Conservation (phyloP, 2,329 filamentous ascomycete species). For the Dothistroma pini region DNA sequence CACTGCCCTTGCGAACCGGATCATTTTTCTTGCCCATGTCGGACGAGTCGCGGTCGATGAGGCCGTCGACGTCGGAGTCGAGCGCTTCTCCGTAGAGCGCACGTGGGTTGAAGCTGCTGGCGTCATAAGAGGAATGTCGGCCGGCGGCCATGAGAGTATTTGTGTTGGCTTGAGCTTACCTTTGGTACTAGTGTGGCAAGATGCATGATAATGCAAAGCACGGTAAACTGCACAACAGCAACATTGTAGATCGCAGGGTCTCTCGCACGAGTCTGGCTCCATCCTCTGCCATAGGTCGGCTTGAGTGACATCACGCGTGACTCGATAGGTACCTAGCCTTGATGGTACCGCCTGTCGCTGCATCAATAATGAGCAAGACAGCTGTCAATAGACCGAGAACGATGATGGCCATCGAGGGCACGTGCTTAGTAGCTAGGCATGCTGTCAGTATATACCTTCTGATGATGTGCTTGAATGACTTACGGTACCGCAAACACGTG, state of each 20-base stretch:
- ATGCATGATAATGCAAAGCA: slow-evolving; percentile 6
- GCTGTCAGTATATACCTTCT: not conserved
- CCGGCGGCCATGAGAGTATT: not conserved
- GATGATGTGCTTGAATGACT: not conserved
- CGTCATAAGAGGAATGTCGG: slow-evolving; percentile 3
- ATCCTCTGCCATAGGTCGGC: not conserved
- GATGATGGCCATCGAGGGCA: slow-evolving; percentile 6
- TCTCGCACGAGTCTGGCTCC: not conserved
- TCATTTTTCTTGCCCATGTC: slow-evolving; percentile 3
- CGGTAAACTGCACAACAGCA: slow-evolving; percentile 3
- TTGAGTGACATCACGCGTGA: not conserved
- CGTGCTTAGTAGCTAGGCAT: slow-evolving; percentile 7
- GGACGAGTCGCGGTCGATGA: slow-evolving; percentile 5
- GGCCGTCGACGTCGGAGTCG: slow-evolving; percentile 10
- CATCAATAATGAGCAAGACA: slow-evolving; percentile 11
- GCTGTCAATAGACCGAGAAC: slow-evolving; percentile 10
- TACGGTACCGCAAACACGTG: not conserved
- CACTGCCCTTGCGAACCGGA: slow-evolving; percentile 3
- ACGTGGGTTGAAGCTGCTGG: slow-evolving; percentile 5
- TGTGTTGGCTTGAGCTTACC: not conserved
- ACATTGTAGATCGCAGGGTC: too few relatives aligned
- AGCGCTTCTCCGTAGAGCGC: slow-evolving; percentile 8
- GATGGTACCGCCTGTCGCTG: slow-evolving; percentile 5
- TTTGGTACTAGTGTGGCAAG: slow-evolving; percentile 10
- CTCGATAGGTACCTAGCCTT: slow-evolving; percentile 4